Evolutionary conservation across 108 stramenopile species (phyloP).

Genomic region (Fragilariopsis cylindrus): DNA sequence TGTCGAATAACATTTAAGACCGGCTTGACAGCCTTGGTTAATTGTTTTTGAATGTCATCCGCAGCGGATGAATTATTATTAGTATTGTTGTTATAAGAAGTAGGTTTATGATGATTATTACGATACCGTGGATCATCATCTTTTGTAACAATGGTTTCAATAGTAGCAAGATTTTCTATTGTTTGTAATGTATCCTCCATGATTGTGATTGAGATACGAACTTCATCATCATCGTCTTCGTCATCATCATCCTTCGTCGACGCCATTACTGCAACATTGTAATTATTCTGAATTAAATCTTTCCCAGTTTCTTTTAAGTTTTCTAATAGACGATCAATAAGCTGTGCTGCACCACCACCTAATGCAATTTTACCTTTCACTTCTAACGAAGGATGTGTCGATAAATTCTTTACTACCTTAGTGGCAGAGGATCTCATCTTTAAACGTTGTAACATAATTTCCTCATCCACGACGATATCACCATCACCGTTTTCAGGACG

Average conservation of each 20-base stretch:
- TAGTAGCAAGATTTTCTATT: slow-evolving; percentile 7
- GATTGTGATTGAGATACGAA: background rate
- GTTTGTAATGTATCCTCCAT: slow-evolving; percentile 1
- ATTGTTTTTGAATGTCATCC: background rate
- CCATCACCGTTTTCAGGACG: background rate
- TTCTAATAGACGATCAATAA: slow-evolving; percentile 2
- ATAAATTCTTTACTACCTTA: background rate
- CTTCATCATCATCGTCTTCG: slow-evolving; percentile 5
- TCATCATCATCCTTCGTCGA: background rate
- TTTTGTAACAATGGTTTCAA: background rate
- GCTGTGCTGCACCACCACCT: slow-evolving; percentile 1
- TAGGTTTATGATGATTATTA: background rate
- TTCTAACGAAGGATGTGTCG: slow-evolving; percentile 11
- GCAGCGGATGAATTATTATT: background rate
- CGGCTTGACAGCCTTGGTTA: slow-evolving; percentile 7
- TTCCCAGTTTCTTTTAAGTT: background rate
- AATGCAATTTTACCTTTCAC: slow-evolving; percentile 15
- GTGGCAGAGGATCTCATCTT: background rate
- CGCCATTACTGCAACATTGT: background rate
- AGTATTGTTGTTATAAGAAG: background rate
- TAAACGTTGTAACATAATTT: background rate
- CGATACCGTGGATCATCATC: slow-evolving; percentile 1
- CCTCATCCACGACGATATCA: background rate
- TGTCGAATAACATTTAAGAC: background rate
- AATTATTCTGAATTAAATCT: slow-evolving; percentile 7